Conservation (phyloP, 176 grass and related monocot species). For the Carex pumila region DNA sequence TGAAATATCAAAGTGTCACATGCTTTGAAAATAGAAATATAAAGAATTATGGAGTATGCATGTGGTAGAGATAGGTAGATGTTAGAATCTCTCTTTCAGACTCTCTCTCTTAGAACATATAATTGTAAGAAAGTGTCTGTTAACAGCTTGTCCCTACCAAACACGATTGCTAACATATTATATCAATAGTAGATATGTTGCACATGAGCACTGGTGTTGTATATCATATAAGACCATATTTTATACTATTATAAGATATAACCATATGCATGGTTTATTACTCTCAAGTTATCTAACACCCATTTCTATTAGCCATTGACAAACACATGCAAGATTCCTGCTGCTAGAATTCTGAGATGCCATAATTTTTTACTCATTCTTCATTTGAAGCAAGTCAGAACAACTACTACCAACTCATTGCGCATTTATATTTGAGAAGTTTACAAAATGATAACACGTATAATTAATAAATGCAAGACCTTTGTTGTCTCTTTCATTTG, state of each 20-base stretch:
- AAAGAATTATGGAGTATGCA: not conserved
- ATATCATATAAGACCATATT: not conserved
- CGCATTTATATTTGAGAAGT: not conserved
- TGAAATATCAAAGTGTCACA: not conserved
- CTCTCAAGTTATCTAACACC: not conserved
- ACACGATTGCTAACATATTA: constrained; percentile 6
- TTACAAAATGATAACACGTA: not conserved
- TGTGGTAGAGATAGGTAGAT: constrained; percentile 9
- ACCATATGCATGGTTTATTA: not conserved
- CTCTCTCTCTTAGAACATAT: not conserved
- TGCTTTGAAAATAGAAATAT: constrained; percentile 1
- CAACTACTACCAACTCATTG: not conserved
- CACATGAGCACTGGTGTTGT: not conserved
- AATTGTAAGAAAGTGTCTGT: not conserved
- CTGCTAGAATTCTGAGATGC: not conserved
- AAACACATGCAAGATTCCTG: not conserved
- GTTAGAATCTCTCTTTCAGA: constrained; percentile 5
- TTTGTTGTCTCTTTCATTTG: constrained; percentile 9
- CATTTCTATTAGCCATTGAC: not conserved
- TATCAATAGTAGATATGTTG: constrained; percentile 3
- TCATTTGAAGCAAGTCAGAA: not conserved
- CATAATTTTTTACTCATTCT: not conserved
- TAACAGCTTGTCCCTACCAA: constrained; percentile 18
- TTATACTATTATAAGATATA: not conserved
- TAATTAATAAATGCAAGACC: not conserved